Evolutionary conservation across 129 eudicot species (phyloP).

Genomic region (Centaurea solstitialis): DNA sequence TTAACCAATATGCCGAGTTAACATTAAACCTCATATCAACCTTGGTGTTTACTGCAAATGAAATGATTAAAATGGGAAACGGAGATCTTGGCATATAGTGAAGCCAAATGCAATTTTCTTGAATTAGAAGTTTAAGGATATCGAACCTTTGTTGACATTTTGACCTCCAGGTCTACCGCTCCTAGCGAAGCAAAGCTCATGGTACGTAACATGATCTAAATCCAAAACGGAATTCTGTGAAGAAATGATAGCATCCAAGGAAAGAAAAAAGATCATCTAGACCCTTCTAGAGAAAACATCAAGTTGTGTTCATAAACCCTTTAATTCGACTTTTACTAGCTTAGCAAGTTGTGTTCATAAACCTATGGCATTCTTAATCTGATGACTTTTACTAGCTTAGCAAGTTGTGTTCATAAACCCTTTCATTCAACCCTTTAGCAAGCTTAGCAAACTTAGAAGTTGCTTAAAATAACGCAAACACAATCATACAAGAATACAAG

Average conservation of each 20-base stretch:
- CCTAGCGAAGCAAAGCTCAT: conserved; percentile 92
- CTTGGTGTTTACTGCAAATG: conserved; percentile 79
- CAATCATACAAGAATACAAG: no score
- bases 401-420: no score
- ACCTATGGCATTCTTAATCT: no score
- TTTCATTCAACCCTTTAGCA: no score
- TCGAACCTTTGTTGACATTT: conserved; percentile 94
- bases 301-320: neutral
- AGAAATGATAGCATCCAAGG: neutral
- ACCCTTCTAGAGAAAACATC: neutral
- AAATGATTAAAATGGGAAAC: neutral
- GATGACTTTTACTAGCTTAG: no score
- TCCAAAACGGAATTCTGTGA: neutral
- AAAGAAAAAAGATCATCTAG: neutral
- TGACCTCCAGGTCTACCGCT: conserved; percentile 98
- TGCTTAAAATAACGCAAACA: no score
- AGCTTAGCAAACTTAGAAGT: no score
- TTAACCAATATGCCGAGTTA: conserved; percentile 76
- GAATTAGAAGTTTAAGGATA: conserved; percentile 3
- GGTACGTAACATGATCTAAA: conserved; percentile 77
- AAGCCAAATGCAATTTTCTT: conserved; percentile 15
- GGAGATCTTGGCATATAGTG: neutral
- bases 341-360: no score
- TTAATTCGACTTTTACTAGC: no score
- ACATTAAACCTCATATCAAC: conserved; percentile 99